A percentile compares a stretch with the other conserved stretches of the same genome.
These are phyloP conservation scores for Phytopythium kandeliae DNA, from an alignment of 352 stramenopile genomes.

Conservation along the genomic window DNA sequence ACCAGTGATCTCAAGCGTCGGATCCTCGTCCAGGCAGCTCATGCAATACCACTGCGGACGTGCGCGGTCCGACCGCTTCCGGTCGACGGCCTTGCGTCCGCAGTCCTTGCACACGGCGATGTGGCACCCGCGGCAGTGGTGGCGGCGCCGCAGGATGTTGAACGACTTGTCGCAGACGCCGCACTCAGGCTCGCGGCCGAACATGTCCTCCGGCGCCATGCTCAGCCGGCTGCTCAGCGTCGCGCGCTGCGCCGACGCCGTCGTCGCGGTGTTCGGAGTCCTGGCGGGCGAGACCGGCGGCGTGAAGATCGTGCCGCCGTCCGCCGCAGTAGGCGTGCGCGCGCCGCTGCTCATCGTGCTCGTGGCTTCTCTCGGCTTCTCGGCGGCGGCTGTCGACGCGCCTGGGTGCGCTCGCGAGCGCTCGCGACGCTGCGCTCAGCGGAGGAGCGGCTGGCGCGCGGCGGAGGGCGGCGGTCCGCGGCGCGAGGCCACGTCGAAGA, in stretches of 20 bases:
- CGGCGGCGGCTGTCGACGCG: background rate
- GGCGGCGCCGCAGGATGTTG: constrained; percentile 72
- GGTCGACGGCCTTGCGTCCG: constrained; percentile 69
- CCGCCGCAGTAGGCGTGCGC: constrained; percentile 16
- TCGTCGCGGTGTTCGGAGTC: constrained; percentile 4
- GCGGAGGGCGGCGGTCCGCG: background rate
- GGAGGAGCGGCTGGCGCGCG: background rate
- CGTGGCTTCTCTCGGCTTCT: background rate
- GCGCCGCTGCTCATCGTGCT: constrained; percentile 2
- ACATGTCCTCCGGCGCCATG: constrained; percentile 37
- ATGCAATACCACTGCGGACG: constrained; percentile 80
- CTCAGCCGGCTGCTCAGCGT: constrained; percentile 32
- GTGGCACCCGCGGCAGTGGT: constrained; percentile 82
- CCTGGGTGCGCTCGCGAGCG: background rate
- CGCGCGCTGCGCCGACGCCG: constrained; percentile 15
- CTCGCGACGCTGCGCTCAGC: background rate
- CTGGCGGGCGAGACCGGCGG: constrained; percentile 8
- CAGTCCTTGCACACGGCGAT: constrained; percentile 84
- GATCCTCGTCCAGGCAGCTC: constrained; percentile 57
- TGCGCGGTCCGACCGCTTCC: constrained; percentile 37
- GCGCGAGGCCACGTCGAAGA: background rate
- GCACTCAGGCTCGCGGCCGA: constrained; percentile 70
- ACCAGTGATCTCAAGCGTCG: constrained; percentile 59
- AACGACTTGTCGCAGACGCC: constrained; percentile 74
- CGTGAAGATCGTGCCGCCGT: constrained; percentile 11